Evolutionary conservation across 345 rosid genomes (phyloP).

Genomic region (Salix brachista): DNA sequence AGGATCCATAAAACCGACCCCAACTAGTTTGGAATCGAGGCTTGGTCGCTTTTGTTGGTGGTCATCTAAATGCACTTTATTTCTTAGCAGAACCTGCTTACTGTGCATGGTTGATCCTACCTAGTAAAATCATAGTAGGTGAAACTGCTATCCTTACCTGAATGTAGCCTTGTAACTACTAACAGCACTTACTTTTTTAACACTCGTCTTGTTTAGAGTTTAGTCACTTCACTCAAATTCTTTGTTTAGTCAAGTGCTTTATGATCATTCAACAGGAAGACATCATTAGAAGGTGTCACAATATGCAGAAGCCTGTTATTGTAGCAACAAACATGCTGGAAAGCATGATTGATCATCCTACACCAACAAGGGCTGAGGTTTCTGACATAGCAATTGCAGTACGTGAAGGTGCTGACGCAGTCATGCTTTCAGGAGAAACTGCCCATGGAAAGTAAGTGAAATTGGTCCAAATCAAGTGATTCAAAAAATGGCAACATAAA

Average conservation of each 20-base stretch:
- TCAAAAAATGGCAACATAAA: not conserved
- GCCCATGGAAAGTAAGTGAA: conserved; percentile 89
- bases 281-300: conserved; percentile 80
- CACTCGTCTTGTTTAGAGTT: not conserved
- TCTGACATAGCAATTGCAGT: conserved; percentile 96
- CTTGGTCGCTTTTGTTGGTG: not conserved
- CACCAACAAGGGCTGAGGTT: conserved; percentile 99
- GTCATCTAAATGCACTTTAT: not conserved
- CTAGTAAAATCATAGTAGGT: not conserved
- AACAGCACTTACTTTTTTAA: not conserved
- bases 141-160: not conserved
- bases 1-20: not conserved
- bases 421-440: conserved; percentile 99
- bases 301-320: conserved; percentile 85
- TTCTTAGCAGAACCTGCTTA: not conserved
- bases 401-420: conserved; percentile 89
- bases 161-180: not conserved
- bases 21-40: not conserved
- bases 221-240: not conserved
- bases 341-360: conserved; percentile 96
- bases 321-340: conserved; percentile 98
- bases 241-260: not conserved
- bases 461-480: not conserved
- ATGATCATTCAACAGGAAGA: conserved; percentile 57
- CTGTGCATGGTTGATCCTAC: not conserved